phyloP scores from a whole-genome alignment of 805 yeast genomes.

The Kodamaea sagamina region DNA sequence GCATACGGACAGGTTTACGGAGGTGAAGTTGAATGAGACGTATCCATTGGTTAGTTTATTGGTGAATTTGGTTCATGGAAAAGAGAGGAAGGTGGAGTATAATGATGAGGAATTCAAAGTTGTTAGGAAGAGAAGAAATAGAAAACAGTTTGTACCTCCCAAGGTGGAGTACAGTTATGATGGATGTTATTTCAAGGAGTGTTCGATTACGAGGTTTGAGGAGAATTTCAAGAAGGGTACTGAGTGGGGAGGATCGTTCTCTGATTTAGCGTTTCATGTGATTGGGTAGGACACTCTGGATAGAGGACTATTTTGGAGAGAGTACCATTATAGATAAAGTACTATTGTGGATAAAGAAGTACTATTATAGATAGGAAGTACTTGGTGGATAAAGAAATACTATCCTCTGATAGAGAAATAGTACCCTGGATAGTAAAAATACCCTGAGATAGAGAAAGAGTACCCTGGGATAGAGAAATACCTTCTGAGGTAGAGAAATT shows the following conservation, averaged over 20 bases:
- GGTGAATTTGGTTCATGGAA: slow-evolving; percentile 21
- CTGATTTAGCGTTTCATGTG: slow-evolving; percentile 51
- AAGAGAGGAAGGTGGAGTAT: slow-evolving; percentile 8
- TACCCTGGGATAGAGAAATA: no score
- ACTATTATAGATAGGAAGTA: no score
- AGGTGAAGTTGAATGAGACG: slow-evolving; percentile 39
- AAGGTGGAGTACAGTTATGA: slow-evolving; percentile 31
- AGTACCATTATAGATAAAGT: no score
- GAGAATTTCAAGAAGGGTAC: slow-evolving; percentile 26
- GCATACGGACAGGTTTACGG: slow-evolving; percentile 56
- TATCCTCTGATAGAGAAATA: no score
- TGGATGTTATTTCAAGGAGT: slow-evolving; percentile 32
- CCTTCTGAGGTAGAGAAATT: no score
- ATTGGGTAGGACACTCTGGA: no score
- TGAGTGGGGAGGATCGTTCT: slow-evolving; percentile 54
- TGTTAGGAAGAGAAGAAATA: slow-evolving; percentile 23
- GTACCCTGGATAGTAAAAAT: no score
- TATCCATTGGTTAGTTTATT: slow-evolving; percentile 49
- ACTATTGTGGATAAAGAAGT: no score
- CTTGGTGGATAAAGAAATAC: no score
- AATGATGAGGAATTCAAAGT: slow-evolving; percentile 24
- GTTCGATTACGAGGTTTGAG: slow-evolving; percentile 22
- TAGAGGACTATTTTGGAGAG: no score
- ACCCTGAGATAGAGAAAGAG: no score
- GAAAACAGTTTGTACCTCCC: slow-evolving; percentile 33